Evolutionary conservation across 352 stramenopile genomes (phyloP), one percentile per base, ranked within the genome.

Genomic region (Peronospora farinosa): DNA sequence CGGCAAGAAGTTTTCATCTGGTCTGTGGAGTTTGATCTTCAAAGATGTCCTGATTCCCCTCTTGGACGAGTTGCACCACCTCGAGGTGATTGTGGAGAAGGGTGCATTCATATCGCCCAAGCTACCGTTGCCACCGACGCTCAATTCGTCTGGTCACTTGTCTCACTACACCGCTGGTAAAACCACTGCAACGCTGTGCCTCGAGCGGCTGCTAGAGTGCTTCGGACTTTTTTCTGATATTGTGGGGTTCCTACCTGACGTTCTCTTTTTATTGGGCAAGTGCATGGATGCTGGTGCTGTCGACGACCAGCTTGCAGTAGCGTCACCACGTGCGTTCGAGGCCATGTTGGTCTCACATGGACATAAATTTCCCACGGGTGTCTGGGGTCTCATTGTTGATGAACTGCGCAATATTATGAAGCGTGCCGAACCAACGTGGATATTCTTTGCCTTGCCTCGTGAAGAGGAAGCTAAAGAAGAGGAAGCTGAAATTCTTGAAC

Each of bases 41-140:
- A 85, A 88, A 43, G 81, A 77, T 21, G 78, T 95, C n/a, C 44
- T 95, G 1, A 88, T 95, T 38, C 84, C 84, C 4, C 47, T 96
- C 27, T 63, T 96, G 31, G 76, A 89, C 31, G 74, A 92, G 32
- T 50, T 92, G 33, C 75, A 69, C 5, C 78, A 86, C 35, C 58
- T 87, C 5, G 78, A 89, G 48, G 62, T 84, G 23, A 66, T 72
- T 40, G 61, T 86, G 3, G 74, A 86, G 31, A 77, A 74, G 21
- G 60, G 68, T 6, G 52, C 47, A 2, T 71, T 63, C 7, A 46
- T 46, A 19, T 39, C 59, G 9, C 66, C 77, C 0, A 83, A 84
- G 56, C 62, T 89, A 0, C 53, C 69, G 3, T 41, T 76, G 2
- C 47, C 60, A 1, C 30, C 49, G 10, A 28, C 36, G 1, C 52